phyloP scores from a whole-genome alignment of 257 asterid genomes.

The Primulina huaijiensis region DNA sequence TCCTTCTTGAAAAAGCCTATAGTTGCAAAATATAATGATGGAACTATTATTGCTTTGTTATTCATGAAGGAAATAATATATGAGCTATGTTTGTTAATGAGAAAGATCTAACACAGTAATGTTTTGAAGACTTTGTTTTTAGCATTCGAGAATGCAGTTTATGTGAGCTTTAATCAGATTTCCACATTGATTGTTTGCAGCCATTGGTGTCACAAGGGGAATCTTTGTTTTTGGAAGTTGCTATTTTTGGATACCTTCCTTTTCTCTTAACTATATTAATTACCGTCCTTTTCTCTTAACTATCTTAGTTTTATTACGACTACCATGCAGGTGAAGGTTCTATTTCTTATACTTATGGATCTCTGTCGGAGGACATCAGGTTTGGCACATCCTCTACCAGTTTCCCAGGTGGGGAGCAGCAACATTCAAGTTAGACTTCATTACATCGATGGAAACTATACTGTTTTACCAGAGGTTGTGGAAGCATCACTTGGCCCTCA shows the following conservation, averaged over 20 bases:
- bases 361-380: conserved; percentile 94
- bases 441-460: conserved; percentile 92
- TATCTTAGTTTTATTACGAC: conserved; percentile 11
- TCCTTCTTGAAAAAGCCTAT: no score
- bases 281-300: conserved; percentile 3
- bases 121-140: background rate
- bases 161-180: background rate
- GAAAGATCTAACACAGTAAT: no score
- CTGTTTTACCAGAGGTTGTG: conserved; percentile 93
- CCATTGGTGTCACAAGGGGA: conserved; percentile 4
- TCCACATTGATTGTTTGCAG: background rate
- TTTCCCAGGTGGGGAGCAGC: conserved; percentile 95
- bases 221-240: conserved; percentile 11
- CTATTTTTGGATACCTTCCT: background rate
- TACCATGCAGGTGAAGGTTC: conserved; percentile 84
- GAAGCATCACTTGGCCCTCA: conserved; percentile 99
- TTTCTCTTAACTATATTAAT: conserved; percentile 12
- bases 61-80: no score
- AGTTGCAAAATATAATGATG: no score
- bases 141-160: background rate
- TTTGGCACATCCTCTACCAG: conserved; percentile 79
- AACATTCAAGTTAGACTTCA: conserved; percentile 94
- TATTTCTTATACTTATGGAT: conserved; percentile 93
- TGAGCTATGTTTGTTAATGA: no score
- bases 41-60: no score